phyloP scores from a whole-genome alignment of 169 alveolate genomes.

The Amoebophrya sp. region DNA sequence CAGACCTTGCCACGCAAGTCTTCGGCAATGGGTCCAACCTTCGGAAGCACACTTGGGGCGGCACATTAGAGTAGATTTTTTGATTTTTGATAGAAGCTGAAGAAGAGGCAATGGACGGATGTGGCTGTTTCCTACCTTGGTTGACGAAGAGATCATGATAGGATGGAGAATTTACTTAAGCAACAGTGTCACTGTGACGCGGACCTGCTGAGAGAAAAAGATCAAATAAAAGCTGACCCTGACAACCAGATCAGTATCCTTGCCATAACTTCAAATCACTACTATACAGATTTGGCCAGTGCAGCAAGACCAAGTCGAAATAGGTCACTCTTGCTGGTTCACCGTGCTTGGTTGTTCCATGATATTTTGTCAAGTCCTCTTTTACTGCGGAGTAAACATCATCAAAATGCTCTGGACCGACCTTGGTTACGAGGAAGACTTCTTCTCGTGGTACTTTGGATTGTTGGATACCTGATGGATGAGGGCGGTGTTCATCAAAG shows the following conservation, averaged over 20 bases:
- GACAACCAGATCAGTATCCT: too few species aligned
- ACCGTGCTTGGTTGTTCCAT: neutral
- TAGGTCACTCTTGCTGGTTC: neutral
- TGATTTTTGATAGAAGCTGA: too few species aligned
- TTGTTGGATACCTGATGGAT: too few species aligned
- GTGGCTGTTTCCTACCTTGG: too few species aligned
- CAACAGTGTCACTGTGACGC: too few species aligned
- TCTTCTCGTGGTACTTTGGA: neutral
- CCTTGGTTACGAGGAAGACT: neutral
- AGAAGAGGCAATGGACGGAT: too few species aligned
- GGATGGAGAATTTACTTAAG: too few species aligned
- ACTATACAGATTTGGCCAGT: neutral
- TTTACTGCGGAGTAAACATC: neutral
- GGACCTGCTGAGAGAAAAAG: too few species aligned
- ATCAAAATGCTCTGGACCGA: neutral
- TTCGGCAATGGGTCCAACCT: neutral
- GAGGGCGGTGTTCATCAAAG: too few species aligned
- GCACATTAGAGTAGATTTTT: too few species aligned
- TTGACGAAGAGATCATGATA: too few species aligned
- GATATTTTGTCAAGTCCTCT: neutral
- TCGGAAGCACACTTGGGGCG: neutral
- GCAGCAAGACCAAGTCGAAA: neutral
- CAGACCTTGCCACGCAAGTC: neutral
- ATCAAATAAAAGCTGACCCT: too few species aligned
- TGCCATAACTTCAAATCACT: neutral